Evolutionary conservation across 192 early-diverging fungal species (phyloP).

Genomic region (Podila epicladia): DNA sequence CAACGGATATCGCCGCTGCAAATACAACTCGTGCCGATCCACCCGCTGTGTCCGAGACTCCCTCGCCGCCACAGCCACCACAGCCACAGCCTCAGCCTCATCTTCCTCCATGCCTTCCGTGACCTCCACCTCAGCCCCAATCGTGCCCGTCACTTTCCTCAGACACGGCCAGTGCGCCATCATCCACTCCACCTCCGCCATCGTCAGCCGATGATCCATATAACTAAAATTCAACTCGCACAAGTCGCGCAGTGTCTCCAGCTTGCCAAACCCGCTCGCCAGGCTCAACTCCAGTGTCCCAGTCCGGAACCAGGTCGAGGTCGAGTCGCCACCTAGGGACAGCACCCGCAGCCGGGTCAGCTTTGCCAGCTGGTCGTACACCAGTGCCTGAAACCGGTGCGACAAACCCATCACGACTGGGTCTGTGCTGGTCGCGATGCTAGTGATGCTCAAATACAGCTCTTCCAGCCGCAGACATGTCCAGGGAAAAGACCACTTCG

Average conservation of each 20-base stretch:
- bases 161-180: constrained; percentile 23
- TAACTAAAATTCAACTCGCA: constrained; percentile 22
- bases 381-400: neutral
- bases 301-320: constrained; percentile 23
- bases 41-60: neutral
- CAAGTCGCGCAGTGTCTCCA: constrained; percentile 10
- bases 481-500: neutral
- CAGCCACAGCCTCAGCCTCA: no score
- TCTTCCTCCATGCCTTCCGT: neutral
- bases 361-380: constrained; percentile 17
- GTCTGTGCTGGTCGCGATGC: neutral
- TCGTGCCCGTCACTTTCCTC: constrained; percentile 16
- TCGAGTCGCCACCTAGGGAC: constrained; percentile 9
- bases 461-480: constrained; percentile 12
- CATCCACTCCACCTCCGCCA: constrained; percentile 32
- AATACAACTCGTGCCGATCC: constrained; percentile 18
- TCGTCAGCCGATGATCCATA: constrained; percentile 20
- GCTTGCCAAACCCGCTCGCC: constrained; percentile 2
- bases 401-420: neutral
- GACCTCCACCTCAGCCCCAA: neutral
- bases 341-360: constrained; percentile 11
- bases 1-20: constrained; percentile 21
- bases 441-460: constrained; percentile 18
- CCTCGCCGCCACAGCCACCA: neutral
- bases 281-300: constrained; percentile 15